Conservation (phyloP, 1,284 basidiomycete species). For the Termitomyces sp. region DNA sequence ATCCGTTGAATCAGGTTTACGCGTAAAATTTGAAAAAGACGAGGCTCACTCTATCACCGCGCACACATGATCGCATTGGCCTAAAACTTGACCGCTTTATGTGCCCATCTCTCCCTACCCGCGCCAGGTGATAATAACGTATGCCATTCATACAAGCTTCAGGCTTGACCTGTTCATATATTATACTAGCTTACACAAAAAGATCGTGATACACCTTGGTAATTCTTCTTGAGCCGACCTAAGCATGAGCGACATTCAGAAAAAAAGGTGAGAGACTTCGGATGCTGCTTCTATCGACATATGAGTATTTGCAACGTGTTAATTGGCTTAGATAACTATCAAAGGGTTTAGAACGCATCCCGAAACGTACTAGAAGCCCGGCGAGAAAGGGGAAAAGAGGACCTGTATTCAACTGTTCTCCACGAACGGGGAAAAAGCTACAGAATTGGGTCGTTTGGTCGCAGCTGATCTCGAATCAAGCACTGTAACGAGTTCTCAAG, state of each 20-base stretch:
- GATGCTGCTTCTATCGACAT: neutral
- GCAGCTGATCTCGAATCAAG: slow-evolving; percentile 1
- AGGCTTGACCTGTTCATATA: too few relatives aligned
- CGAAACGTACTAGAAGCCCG: neutral
- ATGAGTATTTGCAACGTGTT: neutral
- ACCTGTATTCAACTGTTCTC: neutral
- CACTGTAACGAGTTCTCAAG: neutral
- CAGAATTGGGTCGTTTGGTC: slow-evolving; percentile 2
- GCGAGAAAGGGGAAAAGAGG: neutral
- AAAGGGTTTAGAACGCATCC: neutral
- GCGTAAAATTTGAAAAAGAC: too few relatives aligned
- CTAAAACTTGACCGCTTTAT: too few relatives aligned
- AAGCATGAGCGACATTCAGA: neutral
- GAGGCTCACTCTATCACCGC: too few relatives aligned
- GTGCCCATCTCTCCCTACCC: too few relatives aligned
- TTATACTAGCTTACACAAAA: too few relatives aligned
- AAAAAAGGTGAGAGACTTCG: neutral
- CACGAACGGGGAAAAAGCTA: slow-evolving; percentile 1
- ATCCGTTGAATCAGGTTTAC: too few relatives aligned
- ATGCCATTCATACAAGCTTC: too few relatives aligned
- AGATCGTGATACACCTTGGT: too few relatives aligned
- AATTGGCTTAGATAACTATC: neutral
- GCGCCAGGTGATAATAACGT: too few relatives aligned
- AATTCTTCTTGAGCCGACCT: too few relatives aligned
- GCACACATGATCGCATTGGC: too few relatives aligned